A percentile compares a stretch with the other conserved stretches of the same genome.
Evolutionary conservation across 768 basidiomycete genomes (phyloP).

Genomic region (Auriscalpium vulgare): DNA sequence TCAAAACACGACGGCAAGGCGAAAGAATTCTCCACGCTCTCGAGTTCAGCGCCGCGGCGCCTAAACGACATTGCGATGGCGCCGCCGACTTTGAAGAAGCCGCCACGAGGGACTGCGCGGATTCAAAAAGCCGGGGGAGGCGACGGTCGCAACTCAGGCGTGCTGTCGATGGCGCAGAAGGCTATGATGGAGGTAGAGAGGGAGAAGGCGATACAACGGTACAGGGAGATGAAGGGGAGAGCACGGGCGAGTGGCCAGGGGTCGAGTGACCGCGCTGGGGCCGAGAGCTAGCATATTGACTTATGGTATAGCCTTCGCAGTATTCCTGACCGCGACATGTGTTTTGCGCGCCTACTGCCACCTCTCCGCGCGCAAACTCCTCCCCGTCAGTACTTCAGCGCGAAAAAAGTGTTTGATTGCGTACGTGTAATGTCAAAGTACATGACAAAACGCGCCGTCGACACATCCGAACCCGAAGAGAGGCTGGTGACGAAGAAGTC

Average conservation of each 20-base stretch:
- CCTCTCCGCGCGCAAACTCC: no score
- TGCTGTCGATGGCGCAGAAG: slow-evolving; percentile 69
- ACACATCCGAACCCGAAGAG: no score
- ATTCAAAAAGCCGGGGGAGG: slow-evolving; percentile 4
- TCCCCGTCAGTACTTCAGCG: no score
- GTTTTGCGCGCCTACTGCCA: no score
- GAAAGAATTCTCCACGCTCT: slow-evolving; percentile 42
- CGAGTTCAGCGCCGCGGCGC: slow-evolving; percentile 51
- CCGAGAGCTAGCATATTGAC: no score
- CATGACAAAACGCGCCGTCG: no score
- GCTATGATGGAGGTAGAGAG: slow-evolving; percentile 71
- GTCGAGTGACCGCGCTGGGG: no score
- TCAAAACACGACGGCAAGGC: slow-evolving; percentile 9
- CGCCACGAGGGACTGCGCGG: slow-evolving; percentile 39
- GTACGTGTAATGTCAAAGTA: no score
- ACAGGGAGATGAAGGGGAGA: slow-evolving; percentile 57
- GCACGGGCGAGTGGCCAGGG: background rate
- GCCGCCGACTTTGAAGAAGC: slow-evolving; percentile 53
- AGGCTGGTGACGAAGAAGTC: no score
- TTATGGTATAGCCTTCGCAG: no score
- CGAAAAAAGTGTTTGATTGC: no score
- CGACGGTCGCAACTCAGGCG: slow-evolving; percentile 22
- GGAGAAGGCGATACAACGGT: slow-evolving; percentile 57
- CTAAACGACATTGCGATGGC: slow-evolving; percentile 67
- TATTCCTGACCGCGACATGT: no score